These are phyloP conservation scores for Sporothrix sp. DNA, from an alignment of 2,329 filamentous ascomycete genomes.

Conservation along the genomic window DNA sequence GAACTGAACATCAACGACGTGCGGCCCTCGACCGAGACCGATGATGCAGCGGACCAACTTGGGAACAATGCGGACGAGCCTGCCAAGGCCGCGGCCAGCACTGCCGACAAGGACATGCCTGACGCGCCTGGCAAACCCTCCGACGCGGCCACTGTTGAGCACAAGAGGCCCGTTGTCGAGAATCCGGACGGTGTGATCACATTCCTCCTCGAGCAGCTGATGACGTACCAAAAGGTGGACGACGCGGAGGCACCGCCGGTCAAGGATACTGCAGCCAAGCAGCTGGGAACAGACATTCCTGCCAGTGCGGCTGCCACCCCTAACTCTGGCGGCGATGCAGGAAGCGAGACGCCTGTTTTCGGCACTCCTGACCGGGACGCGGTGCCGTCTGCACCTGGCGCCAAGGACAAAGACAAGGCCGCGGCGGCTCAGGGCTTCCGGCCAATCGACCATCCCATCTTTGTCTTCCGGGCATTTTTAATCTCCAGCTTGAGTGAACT, in stretches of 20 bases:
- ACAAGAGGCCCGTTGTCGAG: slow-evolving; percentile 77
- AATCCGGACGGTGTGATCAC: slow-evolving; percentile 92
- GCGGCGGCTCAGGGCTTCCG: slow-evolving; percentile 74
- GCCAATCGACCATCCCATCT: slow-evolving; percentile 86
- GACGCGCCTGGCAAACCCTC: slow-evolving; percentile 60
- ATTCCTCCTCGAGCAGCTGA: slow-evolving; percentile 82
- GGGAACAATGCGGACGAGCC: not conserved
- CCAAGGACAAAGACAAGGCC: slow-evolving; percentile 17
- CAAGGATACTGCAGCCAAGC: slow-evolving; percentile 6
- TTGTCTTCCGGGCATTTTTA: slow-evolving; percentile 91
- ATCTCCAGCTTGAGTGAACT: slow-evolving; percentile 87
- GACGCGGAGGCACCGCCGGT: slow-evolving; percentile 55
- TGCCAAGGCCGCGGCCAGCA: not conserved
- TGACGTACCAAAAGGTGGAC: slow-evolving; percentile 86
- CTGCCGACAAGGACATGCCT: slow-evolving; percentile 35
- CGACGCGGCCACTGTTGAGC: slow-evolving; percentile 51
- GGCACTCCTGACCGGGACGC: not conserved
- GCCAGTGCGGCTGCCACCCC: slow-evolving; percentile 1
- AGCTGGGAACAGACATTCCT: slow-evolving; percentile 13
- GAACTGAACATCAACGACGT: slow-evolving; percentile 42
- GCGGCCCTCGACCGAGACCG: slow-evolving; percentile 50
- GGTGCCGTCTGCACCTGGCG: not conserved
- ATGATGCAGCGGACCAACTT: slow-evolving; percentile 1
- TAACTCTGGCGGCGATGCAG: not conserved
- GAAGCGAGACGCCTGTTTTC: not conserved